Evolutionary conservation across 495 filamentous ascomycete genomes (phyloP), one percentile per base, ranked within the genome.

Genomic region (Aspergillus bertholletiae): DNA sequence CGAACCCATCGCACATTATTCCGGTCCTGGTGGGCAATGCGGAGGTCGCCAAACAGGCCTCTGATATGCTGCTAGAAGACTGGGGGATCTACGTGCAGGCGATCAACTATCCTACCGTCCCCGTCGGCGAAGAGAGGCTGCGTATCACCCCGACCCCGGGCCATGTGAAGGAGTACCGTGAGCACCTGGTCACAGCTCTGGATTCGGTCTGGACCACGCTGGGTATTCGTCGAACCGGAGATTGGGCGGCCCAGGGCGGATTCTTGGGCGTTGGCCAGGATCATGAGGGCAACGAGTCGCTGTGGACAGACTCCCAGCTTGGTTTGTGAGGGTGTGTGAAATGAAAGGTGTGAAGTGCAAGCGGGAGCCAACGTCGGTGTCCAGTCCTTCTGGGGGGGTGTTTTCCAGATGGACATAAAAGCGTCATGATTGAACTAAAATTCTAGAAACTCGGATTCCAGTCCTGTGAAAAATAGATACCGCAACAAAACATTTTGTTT

Each of bases 71-170:
- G 6, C 78, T 98, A 7, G 84, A 89, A 55, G 84, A 94, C 53
- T 86, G 93, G 71, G 84, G 84, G 45, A 97, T 98, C 71, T 97
- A 98, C 65, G 94, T 98, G 13, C 94, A 98, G 73, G 90, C 90
- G 51, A 97, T 98, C 80, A 98, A 98, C 75, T 98, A 97, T 73
- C 94, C 94, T 6, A 98, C 94, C 51, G 94, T 98, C 1, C 94
- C 94, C 1, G 88, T 93, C 5, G 94, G 94, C 13, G 90, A 98
- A 74, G 94, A 98, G 73, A 87, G 94, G 28, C 82, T 98, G 47
- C 87, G 94, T 59, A 88, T 98, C 68, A 98, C 94, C 7, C 94
- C 94, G 0, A 98, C 94, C 9, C 94, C 94, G 0, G 94, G 94
- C 27, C 94, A 98, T 66, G 84, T 82, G 47, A 85, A 85, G 67